Evolutionary conservation across 2,329 filamentous ascomycete species (phyloP).

Genomic region (Epichloe aotearoae): DNA sequence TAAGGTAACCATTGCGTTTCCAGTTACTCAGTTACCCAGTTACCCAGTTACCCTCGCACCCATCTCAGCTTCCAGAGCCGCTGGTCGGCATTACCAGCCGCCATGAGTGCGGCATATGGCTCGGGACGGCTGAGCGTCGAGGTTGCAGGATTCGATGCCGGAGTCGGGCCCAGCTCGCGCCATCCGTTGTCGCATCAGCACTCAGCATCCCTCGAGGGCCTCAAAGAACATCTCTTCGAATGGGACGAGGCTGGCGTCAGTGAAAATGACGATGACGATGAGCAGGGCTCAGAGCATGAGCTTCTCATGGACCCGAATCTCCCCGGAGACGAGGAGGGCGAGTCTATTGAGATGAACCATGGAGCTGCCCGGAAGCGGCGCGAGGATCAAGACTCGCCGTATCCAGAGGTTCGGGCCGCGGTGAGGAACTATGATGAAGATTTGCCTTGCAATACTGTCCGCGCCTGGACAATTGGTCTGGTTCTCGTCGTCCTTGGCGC

Average conservation of each 20-base stretch:
- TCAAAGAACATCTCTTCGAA: conserved; percentile 23
- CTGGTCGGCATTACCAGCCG: neutral
- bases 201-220: conserved; percentile 11
- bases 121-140: conserved; percentile 5
- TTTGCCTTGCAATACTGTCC: conserved; percentile 51
- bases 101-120: conserved; percentile 1
- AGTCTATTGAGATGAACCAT: conserved; percentile 13
- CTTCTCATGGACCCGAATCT: conserved; percentile 42
- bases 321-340: conserved; percentile 27
- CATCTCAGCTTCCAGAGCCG: neutral
- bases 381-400: conserved; percentile 46
- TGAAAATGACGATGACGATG: conserved; percentile 22
- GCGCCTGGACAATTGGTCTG: conserved; percentile 51
- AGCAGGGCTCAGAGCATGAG: conserved; percentile 39
- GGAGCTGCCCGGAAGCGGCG: conserved; percentile 18
- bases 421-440: conserved; percentile 53
- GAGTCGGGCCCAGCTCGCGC: conserved; percentile 11
- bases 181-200: conserved; percentile 16
- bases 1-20: neutral
- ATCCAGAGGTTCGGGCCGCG: conserved; percentile 51
- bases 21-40: neutral
- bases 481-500: conserved; percentile 42
- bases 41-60: neutral
- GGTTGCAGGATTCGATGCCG: conserved; percentile 12
- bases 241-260: conserved; percentile 17